Conservation (phyloP, 2,329 filamentous ascomycete genomes). For the Penicillium brevicompactum region DNA sequence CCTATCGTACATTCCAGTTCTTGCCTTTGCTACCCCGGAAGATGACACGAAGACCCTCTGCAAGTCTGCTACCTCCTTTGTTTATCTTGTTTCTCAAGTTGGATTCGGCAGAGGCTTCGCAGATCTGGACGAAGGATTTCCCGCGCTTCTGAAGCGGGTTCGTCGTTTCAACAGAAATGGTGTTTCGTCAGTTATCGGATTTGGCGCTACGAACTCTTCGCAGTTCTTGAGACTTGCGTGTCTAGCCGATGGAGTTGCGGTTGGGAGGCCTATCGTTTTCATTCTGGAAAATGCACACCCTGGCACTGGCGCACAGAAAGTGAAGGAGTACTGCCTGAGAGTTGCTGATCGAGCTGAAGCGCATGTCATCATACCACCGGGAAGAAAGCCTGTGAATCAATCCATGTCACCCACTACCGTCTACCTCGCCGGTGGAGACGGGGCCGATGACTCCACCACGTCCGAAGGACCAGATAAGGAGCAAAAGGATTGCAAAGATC, state of each 20-base stretch:
- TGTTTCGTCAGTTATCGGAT: slow-evolving; percentile 85
- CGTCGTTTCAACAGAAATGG: slow-evolving; percentile 79
- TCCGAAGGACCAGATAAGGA: too few relatives aligned
- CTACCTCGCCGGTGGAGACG: slow-evolving; percentile 42
- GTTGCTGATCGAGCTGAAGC: slow-evolving; percentile 56
- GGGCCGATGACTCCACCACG: background rate
- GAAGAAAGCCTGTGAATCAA: slow-evolving; percentile 31
- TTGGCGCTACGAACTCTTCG: slow-evolving; percentile 89
- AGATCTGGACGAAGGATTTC: slow-evolving; percentile 75
- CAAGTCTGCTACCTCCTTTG: slow-evolving; percentile 92
- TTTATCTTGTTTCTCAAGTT: slow-evolving; percentile 94
- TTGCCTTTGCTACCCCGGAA: slow-evolving; percentile 87
- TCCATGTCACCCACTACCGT: slow-evolving; percentile 37
- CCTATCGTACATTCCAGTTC: slow-evolving; percentile 88
- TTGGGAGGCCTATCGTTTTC: slow-evolving; percentile 88
- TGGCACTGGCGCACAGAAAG: slow-evolving; percentile 65
- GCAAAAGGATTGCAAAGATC: too few relatives aligned
- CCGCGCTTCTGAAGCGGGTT: slow-evolving; percentile 75
- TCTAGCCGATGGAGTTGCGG: slow-evolving; percentile 88
- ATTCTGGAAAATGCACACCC: slow-evolving; percentile 67
- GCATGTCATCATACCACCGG: slow-evolving; percentile 52
- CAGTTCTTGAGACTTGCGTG: slow-evolving; percentile 81
- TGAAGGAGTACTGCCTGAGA: slow-evolving; percentile 81
- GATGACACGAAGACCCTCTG: slow-evolving; percentile 89
- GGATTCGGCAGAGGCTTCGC: slow-evolving; percentile 88